Base-by-base conservation (phyloP, 2,329 filamentous ascomycete species). In the Colletotrichum costaricense region DNA sequence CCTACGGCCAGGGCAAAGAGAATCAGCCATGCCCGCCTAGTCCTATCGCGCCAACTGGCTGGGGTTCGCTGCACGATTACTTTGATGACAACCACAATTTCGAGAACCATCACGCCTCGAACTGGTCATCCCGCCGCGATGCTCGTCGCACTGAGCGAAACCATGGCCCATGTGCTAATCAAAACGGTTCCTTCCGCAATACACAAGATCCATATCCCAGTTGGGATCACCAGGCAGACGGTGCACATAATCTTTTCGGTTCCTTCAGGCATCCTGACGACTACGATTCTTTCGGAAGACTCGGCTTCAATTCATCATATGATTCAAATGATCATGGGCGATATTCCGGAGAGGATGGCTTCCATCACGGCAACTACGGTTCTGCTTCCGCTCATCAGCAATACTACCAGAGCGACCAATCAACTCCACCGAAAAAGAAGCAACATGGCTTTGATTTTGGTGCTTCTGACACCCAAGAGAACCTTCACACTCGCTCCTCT, bases 1-100 rank as follows among this genome's bases (percentile, higher is more conserved):
- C 4, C 9, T 56, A 14, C 35, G 28, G 22, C 12, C 67, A 62
- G 11, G 67, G 67, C 54, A 73, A 73, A 56, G 71, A 73, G 62
- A 71, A 73, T 7, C 56, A 62, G 24, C 49, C 60, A 3, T 66
- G 28, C 14, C 30, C 28, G 2, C 3, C 19, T 8, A 42, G 11
- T 9, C 24, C 46, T 22, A 19, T 52, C 16, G 19, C 55, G n/a
- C 24, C 19, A 11, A 24, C 24, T 3, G 56, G 22, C 49, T 28
- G n/a, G 11, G 9, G 28, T 7, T 11, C 67, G 19, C 14, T 3
- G 24, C 26, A 58, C 14, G n/a, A 9, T 12, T 42, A 26, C 19
- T 49, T 56, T 49, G 35, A 4, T 19, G 28, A 49, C 35, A 16
- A 9, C n/a, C 7, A 42, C 30, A 24, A n/a, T 52, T 16, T 14